Evolutionary conservation across 176 grass and related monocot genomes (phyloP).

Genomic region (Triticum urartu): DNA sequence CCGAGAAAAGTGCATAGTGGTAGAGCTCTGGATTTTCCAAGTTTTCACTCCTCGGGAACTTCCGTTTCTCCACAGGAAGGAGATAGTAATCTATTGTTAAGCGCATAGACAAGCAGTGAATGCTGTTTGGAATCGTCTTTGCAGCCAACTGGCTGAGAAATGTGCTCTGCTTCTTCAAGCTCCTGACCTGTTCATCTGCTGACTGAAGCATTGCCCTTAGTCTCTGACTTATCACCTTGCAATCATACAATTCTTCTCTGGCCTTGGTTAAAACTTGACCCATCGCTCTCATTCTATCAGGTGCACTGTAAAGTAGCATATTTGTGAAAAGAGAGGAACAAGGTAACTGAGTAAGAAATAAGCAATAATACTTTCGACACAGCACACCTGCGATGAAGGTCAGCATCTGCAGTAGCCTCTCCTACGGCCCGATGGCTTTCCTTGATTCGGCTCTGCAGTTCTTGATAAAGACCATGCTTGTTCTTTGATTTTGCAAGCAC

Average conservation of each 20-base stretch:
- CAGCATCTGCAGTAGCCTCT: constrained; percentile 81
- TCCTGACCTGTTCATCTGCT: constrained; percentile 91
- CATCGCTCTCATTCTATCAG: constrained; percentile 88
- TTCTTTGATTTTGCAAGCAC: constrained; percentile 69
- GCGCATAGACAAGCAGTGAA: constrained; percentile 94
- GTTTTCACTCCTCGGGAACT: constrained; percentile 76
- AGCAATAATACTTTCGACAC: constrained; percentile 14
- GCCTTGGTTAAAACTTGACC: constrained; percentile 82
- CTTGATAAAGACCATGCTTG: constrained; percentile 68
- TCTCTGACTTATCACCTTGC: constrained; percentile 73
- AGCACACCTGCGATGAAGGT: constrained; percentile 76
- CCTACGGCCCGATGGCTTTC: constrained; percentile 88
- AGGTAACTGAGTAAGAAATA: constrained; percentile 7
- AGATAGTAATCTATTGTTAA: constrained; percentile 96
- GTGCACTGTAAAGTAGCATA: constrained; percentile 53
- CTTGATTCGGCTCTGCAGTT: constrained; percentile 75
- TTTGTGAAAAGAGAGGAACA: constrained; percentile 24
- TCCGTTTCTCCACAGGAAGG: constrained; percentile 66
- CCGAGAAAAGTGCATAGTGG: constrained; percentile 98
- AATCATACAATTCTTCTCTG: constrained; percentile 90
- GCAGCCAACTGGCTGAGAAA: constrained; percentile 98
- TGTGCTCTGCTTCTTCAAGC: constrained; percentile 97
- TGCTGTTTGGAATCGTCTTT: constrained; percentile 97
- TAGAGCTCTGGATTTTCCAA: constrained; percentile 86
- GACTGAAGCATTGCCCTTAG: constrained; percentile 93